Conservation (phyloP, 2,329 filamentous ascomycete species). For the Teratosphaeria pseudoeucalypti region DNA sequence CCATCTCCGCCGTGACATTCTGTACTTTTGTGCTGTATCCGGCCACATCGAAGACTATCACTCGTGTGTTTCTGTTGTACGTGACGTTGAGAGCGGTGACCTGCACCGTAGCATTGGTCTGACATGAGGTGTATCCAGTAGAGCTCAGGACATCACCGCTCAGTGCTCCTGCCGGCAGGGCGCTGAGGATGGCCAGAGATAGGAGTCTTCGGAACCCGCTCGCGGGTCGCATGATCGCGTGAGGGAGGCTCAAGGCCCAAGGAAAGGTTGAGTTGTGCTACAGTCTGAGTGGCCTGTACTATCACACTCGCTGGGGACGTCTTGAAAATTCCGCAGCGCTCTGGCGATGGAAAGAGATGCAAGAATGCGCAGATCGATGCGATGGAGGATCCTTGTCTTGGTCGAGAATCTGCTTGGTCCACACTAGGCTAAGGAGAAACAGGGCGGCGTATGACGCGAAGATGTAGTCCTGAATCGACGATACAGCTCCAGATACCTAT, state of each 20-base stretch:
- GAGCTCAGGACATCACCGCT: constrained; percentile 68
- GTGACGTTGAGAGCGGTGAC: constrained; percentile 66
- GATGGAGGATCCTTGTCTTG: background rate
- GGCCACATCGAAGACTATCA: constrained; percentile 69
- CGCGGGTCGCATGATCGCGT: constrained; percentile 20
- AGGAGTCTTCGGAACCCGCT: constrained; percentile 12
- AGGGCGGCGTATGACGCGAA: background rate
- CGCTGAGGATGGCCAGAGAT: constrained; percentile 21
- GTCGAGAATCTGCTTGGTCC: background rate
- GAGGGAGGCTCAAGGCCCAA: constrained; percentile 3
- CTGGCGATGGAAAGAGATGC: background rate
- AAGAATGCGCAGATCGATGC: background rate
- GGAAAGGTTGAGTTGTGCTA: background rate
- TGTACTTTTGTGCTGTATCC: constrained; percentile 64
- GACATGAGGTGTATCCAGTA: constrained; percentile 67
- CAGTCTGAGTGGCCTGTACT: background rate
- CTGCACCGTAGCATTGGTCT: constrained; percentile 48
- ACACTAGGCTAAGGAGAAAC: background rate
- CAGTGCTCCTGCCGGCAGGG: constrained; percentile 40
- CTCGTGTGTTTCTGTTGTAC: constrained; percentile 66
- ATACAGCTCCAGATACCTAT: background rate
- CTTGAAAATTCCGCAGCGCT: background rate
- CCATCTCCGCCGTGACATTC: constrained; percentile 68
- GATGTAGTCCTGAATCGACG: background rate
- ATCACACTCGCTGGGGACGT: background rate